Evolutionary conservation across 345 rosid species (phyloP), one percentile per base, ranked within the genome.

Genomic region (Bruguiera gymnorhiza): DNA sequence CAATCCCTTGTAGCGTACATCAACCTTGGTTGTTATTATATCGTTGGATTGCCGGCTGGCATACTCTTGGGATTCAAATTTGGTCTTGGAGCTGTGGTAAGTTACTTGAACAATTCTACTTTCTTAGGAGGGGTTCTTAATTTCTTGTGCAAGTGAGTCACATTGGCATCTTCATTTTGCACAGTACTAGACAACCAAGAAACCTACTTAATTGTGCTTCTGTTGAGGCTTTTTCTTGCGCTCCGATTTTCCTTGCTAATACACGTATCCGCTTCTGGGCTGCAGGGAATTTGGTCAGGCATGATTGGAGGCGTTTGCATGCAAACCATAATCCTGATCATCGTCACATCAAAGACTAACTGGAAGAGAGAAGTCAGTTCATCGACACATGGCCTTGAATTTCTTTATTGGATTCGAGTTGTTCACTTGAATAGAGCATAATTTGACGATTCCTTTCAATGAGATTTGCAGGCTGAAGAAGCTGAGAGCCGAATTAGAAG

Each of bases 211-310:
- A 23, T 27, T 55, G 29, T 11, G 16, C 16, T 11, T 43, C 50
- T 5, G 23, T 20, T 55, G 60, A 56, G 26, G 13, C 29, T 56
- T 24, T 1, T 56, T 56, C 30, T 7, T 56, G 5, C 7, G 6
- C 60, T 43, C 19, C 4, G 16, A 43, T 13, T 43, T 67, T 26
- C 23, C 71, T 6, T 36, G n/a, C 63, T 57, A 39, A 57, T 43
- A 3, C 10, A 20, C 3, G 2, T 19, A 8, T 19, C 20, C 16
- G 51, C 23, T 56, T 15, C 6, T 23, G 10, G 30, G 0, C 23
- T 80, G 77, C 85, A 93, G 98, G 98, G 98, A 56, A 84, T 93
- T 61, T 93, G 98, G 98, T 86, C 91, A 30, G 98, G 98, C n/a
- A 89, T 91, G 97, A 86, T 89, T 9, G 96, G 87, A 62, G 98